phyloP scores from a whole-genome alignment of 805 yeast genomes.

The Nakazawaea ernobii region DNA sequence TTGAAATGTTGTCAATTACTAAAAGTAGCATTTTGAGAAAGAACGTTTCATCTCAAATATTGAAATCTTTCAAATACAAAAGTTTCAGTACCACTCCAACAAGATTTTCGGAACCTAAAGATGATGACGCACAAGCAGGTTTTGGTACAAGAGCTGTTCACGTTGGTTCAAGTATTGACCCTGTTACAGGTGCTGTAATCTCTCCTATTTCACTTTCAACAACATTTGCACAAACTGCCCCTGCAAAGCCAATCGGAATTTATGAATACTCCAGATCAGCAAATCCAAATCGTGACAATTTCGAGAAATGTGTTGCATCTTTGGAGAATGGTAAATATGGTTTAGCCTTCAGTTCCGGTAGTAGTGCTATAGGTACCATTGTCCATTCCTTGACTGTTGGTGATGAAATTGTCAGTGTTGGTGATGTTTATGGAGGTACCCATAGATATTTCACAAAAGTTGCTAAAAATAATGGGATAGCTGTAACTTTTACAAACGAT shows the following conservation, averaged over 20 bases:
- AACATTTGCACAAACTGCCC: conserved; percentile 76
- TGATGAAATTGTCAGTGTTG: conserved; percentile 71
- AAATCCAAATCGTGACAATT: conserved; percentile 81
- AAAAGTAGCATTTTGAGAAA: not conserved
- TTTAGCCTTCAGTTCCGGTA: conserved; percentile 78
- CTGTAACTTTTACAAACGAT: conserved; percentile 60
- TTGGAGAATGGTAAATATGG: conserved; percentile 73
- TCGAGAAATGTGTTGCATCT: conserved; percentile 74
- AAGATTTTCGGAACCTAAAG: not conserved
- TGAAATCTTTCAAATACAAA: not conserved
- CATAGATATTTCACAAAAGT: conserved; percentile 87
- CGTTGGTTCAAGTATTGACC: conserved; percentile 70
- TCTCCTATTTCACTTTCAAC: conserved; percentile 80
- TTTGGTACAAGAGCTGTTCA: conserved; percentile 84
- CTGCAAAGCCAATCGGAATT: conserved; percentile 69
- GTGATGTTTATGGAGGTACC: conserved; percentile 89
- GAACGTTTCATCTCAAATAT: not conserved
- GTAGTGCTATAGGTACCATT: conserved; percentile 75
- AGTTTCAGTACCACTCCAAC: not conserved
- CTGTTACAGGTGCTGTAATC: conserved; percentile 79
- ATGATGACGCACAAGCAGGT: conserved; percentile 17
- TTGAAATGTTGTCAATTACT: not conserved
- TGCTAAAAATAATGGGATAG: conserved; percentile 73
- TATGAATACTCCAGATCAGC: conserved; percentile 83
- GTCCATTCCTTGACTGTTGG: conserved; percentile 69